Conservation (phyloP, 371 early-diverging fungal genomes). For the Actinomucor elegans region DNA sequence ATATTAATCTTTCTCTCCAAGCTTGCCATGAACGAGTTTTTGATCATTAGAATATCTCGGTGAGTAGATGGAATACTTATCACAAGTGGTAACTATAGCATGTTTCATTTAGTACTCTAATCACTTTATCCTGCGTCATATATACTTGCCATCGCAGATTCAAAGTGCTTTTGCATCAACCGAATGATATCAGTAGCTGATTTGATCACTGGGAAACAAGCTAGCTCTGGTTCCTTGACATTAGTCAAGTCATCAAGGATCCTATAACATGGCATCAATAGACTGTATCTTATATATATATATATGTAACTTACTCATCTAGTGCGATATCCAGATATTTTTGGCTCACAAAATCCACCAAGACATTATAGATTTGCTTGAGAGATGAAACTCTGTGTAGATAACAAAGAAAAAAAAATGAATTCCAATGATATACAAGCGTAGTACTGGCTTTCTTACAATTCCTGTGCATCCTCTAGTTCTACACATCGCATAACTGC, state of each 20-base stretch:
- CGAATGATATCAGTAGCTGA: slow-evolving; percentile 75
- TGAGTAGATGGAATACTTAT: slow-evolving; percentile 78
- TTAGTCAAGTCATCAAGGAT: slow-evolving; percentile 75
- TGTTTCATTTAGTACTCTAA: too few relatives aligned
- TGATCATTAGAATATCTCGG: slow-evolving; percentile 77
- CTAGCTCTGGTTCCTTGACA: slow-evolving; percentile 70
- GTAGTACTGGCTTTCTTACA: slow-evolving; percentile 34
- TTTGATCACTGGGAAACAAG: slow-evolving; percentile 68
- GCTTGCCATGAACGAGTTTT: slow-evolving; percentile 83
- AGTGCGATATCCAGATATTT: slow-evolving; percentile 81
- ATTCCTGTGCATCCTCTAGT: slow-evolving; percentile 67
- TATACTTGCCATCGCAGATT: slow-evolving; percentile 71
- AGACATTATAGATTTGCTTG: slow-evolving; percentile 63
- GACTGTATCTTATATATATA: too few relatives aligned
- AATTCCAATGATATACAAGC: background rate
- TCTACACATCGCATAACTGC: slow-evolving; percentile 82
- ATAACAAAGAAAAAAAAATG: background rate
- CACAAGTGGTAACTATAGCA: slow-evolving; percentile 69
- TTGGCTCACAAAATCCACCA: slow-evolving; percentile 76
- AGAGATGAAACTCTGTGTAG: slow-evolving; percentile 25
- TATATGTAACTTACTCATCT: slow-evolving; percentile 63
- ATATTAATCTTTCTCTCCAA: slow-evolving; percentile 79
- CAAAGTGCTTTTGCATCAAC: slow-evolving; percentile 90
- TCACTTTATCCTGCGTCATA: background rate
- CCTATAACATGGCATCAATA: slow-evolving; percentile 33